Conservation (phyloP, 495 filamentous ascomycete genomes). For the Penicillium mononematosum region DNA sequence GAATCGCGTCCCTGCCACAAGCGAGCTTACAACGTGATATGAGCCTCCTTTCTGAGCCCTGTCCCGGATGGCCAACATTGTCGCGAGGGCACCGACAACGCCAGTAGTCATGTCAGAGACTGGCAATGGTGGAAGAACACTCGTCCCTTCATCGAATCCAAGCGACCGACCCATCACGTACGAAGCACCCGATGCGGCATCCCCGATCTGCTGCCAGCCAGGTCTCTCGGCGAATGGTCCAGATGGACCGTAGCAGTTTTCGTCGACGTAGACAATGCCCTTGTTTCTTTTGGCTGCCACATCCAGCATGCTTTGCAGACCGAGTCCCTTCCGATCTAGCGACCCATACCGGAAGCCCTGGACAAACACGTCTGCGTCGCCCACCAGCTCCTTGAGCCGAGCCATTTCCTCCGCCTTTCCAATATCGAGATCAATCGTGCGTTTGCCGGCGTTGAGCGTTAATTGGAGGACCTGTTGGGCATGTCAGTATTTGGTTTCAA, state of each 20-base stretch:
- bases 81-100: constrained; percentile 53
- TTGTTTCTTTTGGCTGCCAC: constrained; percentile 43
- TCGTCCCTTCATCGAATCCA: constrained; percentile 60
- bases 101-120: constrained; percentile 70
- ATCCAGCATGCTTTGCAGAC: constrained; percentile 48
- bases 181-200: constrained; percentile 30
- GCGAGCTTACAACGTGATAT: constrained; percentile 26
- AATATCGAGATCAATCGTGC: constrained; percentile 53
- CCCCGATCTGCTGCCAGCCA: constrained; percentile 51
- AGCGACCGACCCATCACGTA: constrained; percentile 37
- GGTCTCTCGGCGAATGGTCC: constrained; percentile 35
- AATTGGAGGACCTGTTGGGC: constrained; percentile 35
- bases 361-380: constrained; percentile 57
- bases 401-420: constrained; percentile 41
- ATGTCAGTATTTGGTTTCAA: neutral
- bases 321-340: constrained; percentile 53
- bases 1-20: constrained; percentile 28
- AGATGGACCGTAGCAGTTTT: constrained; percentile 61
- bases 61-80: constrained; percentile 44
- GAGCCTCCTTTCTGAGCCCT: constrained; percentile 30
- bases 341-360: constrained; percentile 55
- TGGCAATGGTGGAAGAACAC: constrained; percentile 66
- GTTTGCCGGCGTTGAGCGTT: constrained; percentile 55
- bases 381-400: constrained; percentile 44
- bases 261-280: constrained; percentile 61